A percentile compares a stretch with the other conserved stretches of the same genome.
Evolutionary conservation across 2,329 filamentous ascomycete species (phyloP).

Genomic region (Aspergillaceae sp.): DNA sequence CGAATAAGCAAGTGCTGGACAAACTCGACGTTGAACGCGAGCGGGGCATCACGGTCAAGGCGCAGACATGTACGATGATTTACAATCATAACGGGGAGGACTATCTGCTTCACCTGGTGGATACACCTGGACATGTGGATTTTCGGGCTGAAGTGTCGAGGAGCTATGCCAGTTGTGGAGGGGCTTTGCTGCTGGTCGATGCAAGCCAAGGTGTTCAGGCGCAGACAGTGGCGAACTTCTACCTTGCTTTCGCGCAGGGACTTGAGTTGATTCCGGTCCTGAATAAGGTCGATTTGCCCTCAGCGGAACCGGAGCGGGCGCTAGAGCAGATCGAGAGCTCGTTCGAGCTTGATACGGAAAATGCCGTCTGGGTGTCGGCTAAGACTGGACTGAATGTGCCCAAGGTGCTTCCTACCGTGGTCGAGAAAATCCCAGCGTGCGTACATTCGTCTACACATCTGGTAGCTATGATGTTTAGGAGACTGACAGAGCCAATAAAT

Average conservation of each 20-base stretch:
- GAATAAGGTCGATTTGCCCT: constrained; percentile 92
- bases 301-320: constrained; percentile 77
- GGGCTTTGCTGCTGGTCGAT: constrained; percentile 85
- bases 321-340: constrained; percentile 75
- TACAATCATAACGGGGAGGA: constrained; percentile 79
- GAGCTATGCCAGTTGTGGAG: constrained; percentile 92
- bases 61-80: constrained; percentile 96
- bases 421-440: constrained; percentile 68
- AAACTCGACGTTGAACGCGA: constrained; percentile 95
- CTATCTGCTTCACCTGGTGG: constrained; percentile 89
- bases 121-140: constrained; percentile 95
- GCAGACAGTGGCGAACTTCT: constrained; percentile 97
- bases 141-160: constrained; percentile 93
- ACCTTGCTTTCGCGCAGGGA: constrained; percentile 88
- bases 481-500: constrained; percentile 10
- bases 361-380: constrained; percentile 72
- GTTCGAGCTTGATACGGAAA: constrained; percentile 76
- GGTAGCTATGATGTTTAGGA: neutral
- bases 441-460: constrained; percentile 12
- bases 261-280: constrained; percentile 80
- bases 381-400: constrained; percentile 89
- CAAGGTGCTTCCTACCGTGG: constrained; percentile 71
- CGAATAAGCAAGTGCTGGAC: constrained; percentile 92
- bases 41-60: constrained; percentile 95
- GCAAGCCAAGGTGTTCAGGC: constrained; percentile 95